These are phyloP conservation scores for Schizosaccharomyces versatilis DNA, from an alignment of 1,139 yeast genomes.

Conservation along the genomic window DNA sequence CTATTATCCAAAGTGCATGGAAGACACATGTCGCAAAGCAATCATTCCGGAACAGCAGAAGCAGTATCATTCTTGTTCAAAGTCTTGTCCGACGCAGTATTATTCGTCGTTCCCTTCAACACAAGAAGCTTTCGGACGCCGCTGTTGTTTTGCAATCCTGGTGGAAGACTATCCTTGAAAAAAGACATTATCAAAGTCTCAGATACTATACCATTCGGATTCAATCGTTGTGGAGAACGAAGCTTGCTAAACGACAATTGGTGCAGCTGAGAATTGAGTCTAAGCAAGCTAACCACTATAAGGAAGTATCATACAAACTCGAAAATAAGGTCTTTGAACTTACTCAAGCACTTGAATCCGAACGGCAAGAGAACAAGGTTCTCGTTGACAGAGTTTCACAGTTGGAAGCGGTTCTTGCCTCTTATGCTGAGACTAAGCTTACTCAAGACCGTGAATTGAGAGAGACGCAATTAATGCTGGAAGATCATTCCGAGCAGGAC, in stretches of 20 bases:
- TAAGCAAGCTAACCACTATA: slow-evolving; percentile 68
- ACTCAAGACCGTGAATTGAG: slow-evolving; percentile 21
- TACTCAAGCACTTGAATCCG: slow-evolving; percentile 59
- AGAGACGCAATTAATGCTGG: neutral
- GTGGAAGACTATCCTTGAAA: slow-evolving; percentile 37
- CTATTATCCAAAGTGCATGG: slow-evolving; percentile 42
- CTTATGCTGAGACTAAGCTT: slow-evolving; percentile 39
- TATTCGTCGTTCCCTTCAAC: slow-evolving; percentile 35
- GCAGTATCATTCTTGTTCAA: slow-evolving; percentile 39
- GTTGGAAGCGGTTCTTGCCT: neutral
- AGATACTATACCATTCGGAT: slow-evolving; percentile 39
- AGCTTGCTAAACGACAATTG: slow-evolving; percentile 45
- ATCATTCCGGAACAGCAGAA: slow-evolving; percentile 32
- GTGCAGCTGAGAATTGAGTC: slow-evolving; percentile 55
- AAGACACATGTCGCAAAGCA: slow-evolving; percentile 43
- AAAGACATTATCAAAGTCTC: slow-evolving; percentile 25
- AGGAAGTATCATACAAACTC: slow-evolving; percentile 75
- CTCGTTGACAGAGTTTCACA: neutral
- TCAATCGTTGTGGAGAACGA: slow-evolving; percentile 62
- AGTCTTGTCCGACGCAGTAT: slow-evolving; percentile 39
- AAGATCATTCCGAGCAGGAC: neutral
- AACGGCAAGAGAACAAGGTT: slow-evolving; percentile 56
- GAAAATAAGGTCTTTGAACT: slow-evolving; percentile 92
- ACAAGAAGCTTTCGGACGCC: slow-evolving; percentile 38
- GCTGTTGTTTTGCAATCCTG: slow-evolving; percentile 54